Evolutionary conservation across 1,284 basidiomycete genomes (phyloP).

Genomic region (Pisolithus thermaeus): DNA sequence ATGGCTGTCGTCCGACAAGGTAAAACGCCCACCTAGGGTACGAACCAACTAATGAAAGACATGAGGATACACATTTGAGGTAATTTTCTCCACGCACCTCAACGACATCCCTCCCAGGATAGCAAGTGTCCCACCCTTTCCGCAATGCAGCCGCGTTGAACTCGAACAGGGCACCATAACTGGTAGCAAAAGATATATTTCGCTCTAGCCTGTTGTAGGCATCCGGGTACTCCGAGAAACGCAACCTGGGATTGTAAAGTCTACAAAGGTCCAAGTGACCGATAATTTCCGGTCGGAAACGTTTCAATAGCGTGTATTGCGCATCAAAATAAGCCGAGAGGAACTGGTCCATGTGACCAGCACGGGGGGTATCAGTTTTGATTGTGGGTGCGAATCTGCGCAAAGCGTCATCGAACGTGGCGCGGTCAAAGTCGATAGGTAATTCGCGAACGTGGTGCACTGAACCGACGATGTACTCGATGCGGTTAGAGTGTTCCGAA

Average conservation of each 20-base stretch:
- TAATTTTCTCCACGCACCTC: constrained; percentile 45
- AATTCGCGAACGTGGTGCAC: constrained; percentile 87
- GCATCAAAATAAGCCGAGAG: constrained; percentile 77
- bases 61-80: constrained; percentile 19
- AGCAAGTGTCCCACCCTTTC: constrained; percentile 85
- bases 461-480: constrained; percentile 92
- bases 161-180: constrained; percentile 92
- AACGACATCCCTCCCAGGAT: constrained; percentile 77
- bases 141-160: constrained; percentile 89
- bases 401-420: constrained; percentile 63
- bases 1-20: constrained; percentile 95
- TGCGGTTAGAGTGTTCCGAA: constrained; percentile 36
- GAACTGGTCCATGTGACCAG: constrained; percentile 38
- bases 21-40: constrained; percentile 63
- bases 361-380: constrained; percentile 19
- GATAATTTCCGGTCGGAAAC: constrained; percentile 82
- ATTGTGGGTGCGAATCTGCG: constrained; percentile 33
- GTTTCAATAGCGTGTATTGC: constrained; percentile 65
- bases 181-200: constrained; percentile 71
- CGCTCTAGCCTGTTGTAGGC: constrained; percentile 67
- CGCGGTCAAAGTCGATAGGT: constrained; percentile 89
- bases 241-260: constrained; percentile 63
- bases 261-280: constrained; percentile 92
- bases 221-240: constrained; percentile 46
- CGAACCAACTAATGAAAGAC: constrained; percentile 57